phyloP scores from a whole-genome alignment of 2,329 filamentous ascomycete species.

The Aureobasidium sp. region DNA sequence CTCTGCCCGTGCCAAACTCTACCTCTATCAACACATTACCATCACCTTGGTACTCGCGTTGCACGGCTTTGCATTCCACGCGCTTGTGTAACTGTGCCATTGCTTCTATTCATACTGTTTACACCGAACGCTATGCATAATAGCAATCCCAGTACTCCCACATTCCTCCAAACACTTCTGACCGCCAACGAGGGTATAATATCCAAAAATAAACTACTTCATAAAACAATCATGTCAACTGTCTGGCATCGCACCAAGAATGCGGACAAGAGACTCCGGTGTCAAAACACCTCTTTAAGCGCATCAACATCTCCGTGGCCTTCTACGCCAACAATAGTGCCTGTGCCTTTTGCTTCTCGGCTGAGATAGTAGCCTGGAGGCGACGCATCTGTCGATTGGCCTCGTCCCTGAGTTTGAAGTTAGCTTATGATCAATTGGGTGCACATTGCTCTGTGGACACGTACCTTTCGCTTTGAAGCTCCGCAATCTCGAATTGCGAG shows the following conservation, averaged over 20 bases:
- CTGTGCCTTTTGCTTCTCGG: conserved; percentile 17
- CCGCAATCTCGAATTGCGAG: conserved; percentile 75
- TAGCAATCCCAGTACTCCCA: background rate
- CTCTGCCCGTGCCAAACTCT: background rate
- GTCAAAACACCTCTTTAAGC: background rate
- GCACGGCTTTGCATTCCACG: background rate
- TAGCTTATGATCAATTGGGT: conserved; percentile 28
- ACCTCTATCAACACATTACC: background rate
- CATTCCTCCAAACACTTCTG: background rate
- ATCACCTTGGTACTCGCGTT: background rate
- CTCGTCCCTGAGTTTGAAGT: conserved; percentile 44
- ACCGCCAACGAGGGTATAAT: conserved; percentile 3
- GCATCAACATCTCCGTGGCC: background rate
- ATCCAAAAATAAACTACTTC: background rate
- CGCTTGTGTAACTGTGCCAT: background rate
- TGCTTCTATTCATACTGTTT: background rate
- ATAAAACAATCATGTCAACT: conserved; percentile 12
- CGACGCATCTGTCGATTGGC: conserved; percentile 17
- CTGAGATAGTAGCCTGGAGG: conserved; percentile 16
- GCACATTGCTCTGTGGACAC: conserved; percentile 54
- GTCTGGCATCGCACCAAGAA: background rate
- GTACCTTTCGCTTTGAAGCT: conserved; percentile 69
- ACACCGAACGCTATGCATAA: background rate
- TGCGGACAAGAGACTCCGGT: background rate
- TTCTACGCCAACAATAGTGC: conserved; percentile 15